phyloP scores from a whole-genome alignment of 257 asterid species.

The Solanum chilense region DNA sequence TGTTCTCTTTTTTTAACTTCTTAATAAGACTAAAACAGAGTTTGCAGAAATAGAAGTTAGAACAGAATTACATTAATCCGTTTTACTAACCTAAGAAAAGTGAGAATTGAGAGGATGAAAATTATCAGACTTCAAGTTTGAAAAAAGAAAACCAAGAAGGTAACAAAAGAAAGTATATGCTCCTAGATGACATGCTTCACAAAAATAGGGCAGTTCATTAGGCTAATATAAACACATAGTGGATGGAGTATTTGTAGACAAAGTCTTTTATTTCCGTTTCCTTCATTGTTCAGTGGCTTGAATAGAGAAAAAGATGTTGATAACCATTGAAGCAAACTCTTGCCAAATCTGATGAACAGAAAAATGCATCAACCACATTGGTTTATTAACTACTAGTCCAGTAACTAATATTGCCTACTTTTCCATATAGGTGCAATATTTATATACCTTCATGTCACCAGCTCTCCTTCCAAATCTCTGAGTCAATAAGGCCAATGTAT shows the following conservation, averaged over 20 bases:
- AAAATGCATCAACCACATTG: not conserved
- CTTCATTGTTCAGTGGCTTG: not conserved
- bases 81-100: not conserved
- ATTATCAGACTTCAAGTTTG: not conserved
- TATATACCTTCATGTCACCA: constrained; percentile 82
- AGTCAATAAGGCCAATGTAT: constrained; percentile 59
- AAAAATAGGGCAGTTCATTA: not conserved
- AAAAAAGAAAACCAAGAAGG: not conserved
- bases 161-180: not conserved
- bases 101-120: not conserved
- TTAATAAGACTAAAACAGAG: not conserved
- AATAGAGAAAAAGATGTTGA: not conserved
- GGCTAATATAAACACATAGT: not conserved
- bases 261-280: not conserved
- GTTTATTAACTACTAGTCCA: not conserved
- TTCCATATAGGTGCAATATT: not conserved
- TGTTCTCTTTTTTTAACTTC: not conserved
- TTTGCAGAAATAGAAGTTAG: not conserved
- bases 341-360: not conserved
- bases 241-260: not conserved
- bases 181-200: not conserved
- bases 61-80: not conserved
- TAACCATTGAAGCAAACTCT: not conserved
- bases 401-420: not conserved
- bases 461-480: constrained; percentile 89